Evolutionary conservation across 306 rosid genomes (phyloP), one percentile per base, ranked within the genome.

Genomic region (Dalbergia cultrata): DNA sequence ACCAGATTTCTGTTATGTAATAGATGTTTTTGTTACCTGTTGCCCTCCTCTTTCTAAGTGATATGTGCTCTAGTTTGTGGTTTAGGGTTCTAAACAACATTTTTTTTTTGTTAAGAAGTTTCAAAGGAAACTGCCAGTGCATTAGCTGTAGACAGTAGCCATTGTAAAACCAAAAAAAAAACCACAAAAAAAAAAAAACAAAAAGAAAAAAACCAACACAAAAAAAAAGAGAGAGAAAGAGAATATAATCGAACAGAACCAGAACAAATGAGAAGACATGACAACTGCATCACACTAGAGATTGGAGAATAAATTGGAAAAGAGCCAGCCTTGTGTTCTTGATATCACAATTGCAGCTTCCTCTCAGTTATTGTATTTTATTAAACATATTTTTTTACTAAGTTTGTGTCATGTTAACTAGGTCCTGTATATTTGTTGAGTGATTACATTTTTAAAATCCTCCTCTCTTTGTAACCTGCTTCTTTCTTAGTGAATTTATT

Each of bases 81-180:
- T 19, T 66, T 3, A 67, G 67, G 56, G 37, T 14, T 26, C 31
- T 53, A 6, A 67, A 39, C 41, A 63, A 9, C 33, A 22, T 7
- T 39, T 33, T 76, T 33, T 76, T 75, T 47, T 37, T 13, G 37
- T 21, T 8, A 34, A 54, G 13, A 64, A 54, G 31, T 56, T 13
- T 73, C 39, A 41, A 43, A 64, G 75, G 43, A 57, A 81, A 45
- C 56, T 53, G 14, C 56, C 34, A 43, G 44, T 18, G 59, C 64
- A 34, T 56, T 81, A 54, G 68, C 33, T 58, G 22, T 45, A 57
- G 67, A 65, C 13, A 44, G 21, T 74, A 74, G 62, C 80, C 63
- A 63, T 44, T 75, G 64, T 22, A 59, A 44, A 44, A 14, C 41
- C 78, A n/a, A n/a, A n/a, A n/a, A n/a, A n/a, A n/a, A n/a, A n/a